Conservation (phyloP, 805 yeast genomes). For the Nakazawaea wyomingensis region DNA sequence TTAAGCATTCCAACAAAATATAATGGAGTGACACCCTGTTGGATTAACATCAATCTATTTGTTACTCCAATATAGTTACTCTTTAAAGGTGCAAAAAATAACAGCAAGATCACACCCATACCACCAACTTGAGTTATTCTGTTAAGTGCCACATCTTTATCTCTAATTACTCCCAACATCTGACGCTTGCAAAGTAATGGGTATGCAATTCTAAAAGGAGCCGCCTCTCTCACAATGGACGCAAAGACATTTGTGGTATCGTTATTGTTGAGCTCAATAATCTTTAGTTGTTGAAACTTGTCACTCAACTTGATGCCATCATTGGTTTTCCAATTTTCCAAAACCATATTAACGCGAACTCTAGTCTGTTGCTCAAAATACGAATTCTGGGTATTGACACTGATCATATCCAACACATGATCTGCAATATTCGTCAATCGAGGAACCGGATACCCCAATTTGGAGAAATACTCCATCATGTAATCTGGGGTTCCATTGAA, state of each 20-base stretch:
- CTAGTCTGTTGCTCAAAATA: constrained; percentile 35
- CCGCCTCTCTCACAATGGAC: constrained; percentile 17
- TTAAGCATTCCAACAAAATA: constrained; percentile 79
- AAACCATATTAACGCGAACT: constrained; percentile 32
- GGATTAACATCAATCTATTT: constrained; percentile 64
- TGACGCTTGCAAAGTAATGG: constrained; percentile 27
- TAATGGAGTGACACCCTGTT: constrained; percentile 68
- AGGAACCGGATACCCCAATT: constrained; percentile 47
- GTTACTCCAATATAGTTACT: constrained; percentile 39
- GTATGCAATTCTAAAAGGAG: constrained; percentile 23
- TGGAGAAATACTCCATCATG: constrained; percentile 40
- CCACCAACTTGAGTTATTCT: constrained; percentile 54
- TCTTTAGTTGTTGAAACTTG: not conserved
- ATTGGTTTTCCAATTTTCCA: constrained; percentile 31
- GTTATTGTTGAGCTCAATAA: not conserved
- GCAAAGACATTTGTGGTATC: constrained; percentile 12
- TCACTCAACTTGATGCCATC: not conserved
- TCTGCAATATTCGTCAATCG: constrained; percentile 61
- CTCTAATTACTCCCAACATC: constrained; percentile 31
- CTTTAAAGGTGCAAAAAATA: constrained; percentile 54
- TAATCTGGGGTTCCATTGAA: constrained; percentile 48
- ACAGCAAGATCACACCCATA: constrained; percentile 52
- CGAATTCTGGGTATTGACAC: constrained; percentile 34
- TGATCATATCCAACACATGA: constrained; percentile 55
- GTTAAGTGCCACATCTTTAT: constrained; percentile 49